Evolutionary conservation across 441 rosid genomes (phyloP).

Genomic region (Macaranga tanarius): DNA sequence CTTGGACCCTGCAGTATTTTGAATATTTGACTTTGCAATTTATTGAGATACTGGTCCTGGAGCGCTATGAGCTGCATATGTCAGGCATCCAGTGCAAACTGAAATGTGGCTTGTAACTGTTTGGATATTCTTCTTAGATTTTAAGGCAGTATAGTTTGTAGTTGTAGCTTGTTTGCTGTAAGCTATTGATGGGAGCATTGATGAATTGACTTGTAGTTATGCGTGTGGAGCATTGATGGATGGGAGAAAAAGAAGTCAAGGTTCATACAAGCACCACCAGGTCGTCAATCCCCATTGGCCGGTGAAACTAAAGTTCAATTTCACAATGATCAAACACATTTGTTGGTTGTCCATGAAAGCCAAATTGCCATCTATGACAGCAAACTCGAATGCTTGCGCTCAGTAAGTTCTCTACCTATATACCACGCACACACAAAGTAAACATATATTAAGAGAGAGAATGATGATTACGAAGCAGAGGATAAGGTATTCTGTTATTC

Average conservation of each 20-base stretch:
- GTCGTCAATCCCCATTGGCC: constrained; percentile 45
- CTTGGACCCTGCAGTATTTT: not conserved
- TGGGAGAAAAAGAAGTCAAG: constrained; percentile 79
- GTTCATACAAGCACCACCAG: constrained; percentile 54
- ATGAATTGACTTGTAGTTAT: constrained; percentile 39
- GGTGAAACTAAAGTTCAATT: constrained; percentile 81
- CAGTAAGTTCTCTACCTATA: constrained; percentile 43
- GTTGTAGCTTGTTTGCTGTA: not conserved
- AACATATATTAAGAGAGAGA: too few species aligned
- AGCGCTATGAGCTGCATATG: not conserved
- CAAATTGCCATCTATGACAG: constrained; percentile 63
- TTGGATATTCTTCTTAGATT: not conserved
- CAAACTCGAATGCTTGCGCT: constrained; percentile 64
- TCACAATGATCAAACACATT: constrained; percentile 65
- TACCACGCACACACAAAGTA: too few species aligned
- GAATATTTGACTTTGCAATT: not conserved
- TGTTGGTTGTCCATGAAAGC: constrained; percentile 68
- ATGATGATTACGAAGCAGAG: too few species aligned
- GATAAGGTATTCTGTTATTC: too few species aligned
- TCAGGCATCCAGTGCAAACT: not conserved
- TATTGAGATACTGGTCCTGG: not conserved
- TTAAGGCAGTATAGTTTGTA: not conserved
- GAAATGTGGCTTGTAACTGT: not conserved
- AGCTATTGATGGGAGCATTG: not conserved
- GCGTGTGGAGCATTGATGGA: constrained; percentile 63